Conservation (phyloP, 805 yeast species). For the Hanseniaspora singularis region DNA sequence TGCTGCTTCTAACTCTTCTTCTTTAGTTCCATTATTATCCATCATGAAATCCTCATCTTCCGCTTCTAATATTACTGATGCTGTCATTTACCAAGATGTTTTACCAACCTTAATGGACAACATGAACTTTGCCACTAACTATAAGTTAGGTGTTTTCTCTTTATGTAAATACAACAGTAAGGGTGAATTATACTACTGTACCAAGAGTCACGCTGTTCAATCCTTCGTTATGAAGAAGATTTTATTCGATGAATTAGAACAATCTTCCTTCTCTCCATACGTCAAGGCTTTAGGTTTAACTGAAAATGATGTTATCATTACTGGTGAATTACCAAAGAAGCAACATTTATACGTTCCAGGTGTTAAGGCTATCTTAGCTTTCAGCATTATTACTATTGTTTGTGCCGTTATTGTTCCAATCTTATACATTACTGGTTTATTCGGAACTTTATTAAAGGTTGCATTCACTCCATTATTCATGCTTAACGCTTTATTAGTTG, state of each 20-base stretch:
- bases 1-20: constrained; percentile 12
- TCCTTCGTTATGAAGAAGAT: constrained; percentile 26
- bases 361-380: constrained; percentile 25
- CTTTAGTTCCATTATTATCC: constrained; percentile 10
- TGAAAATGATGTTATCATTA: constrained; percentile 24
- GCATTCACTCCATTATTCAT: constrained; percentile 17
- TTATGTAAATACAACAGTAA: constrained; percentile 23
- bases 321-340: constrained; percentile 25
- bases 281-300: constrained; percentile 23
- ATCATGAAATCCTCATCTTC: constrained; percentile 9
- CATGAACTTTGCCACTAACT: constrained; percentile 23
- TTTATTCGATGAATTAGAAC: constrained; percentile 23
- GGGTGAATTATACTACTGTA: constrained; percentile 22
- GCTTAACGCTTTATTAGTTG: constrained; percentile 25
- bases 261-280: constrained; percentile 27
- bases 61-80: constrained; percentile 18
- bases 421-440: constrained; percentile 1
- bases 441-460: constrained; percentile 16
- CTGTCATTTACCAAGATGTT: constrained; percentile 19
- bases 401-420: not conserved
- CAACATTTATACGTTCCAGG: constrained; percentile 28
- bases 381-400: constrained; percentile 22
- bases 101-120: constrained; percentile 23
- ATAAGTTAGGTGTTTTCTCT: constrained; percentile 26
- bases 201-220: constrained; percentile 27